A percentile compares a stretch with the other conserved stretches of the same genome.
Evolutionary conservation across 2,329 filamentous ascomycete species (phyloP).

Genomic region (Colletotrichum echinochloae): DNA sequence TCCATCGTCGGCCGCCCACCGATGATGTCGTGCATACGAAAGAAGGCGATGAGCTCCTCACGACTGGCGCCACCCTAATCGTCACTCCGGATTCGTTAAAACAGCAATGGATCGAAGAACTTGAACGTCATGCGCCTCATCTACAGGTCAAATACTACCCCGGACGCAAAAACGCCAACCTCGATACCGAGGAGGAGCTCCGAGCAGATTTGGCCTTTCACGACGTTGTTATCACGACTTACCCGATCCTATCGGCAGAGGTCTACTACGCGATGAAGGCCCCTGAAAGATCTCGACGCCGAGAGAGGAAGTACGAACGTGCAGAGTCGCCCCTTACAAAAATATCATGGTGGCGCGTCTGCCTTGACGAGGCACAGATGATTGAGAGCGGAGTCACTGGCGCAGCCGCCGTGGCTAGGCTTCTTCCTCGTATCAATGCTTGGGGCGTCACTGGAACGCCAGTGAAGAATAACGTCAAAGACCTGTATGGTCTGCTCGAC

Average conservation of each 20-base stretch:
- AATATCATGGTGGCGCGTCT: slow-evolving; percentile 89
- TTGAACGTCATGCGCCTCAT: slow-evolving; percentile 68
- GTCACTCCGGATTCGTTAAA: slow-evolving; percentile 68
- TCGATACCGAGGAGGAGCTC: slow-evolving; percentile 53
- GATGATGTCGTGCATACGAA: slow-evolving; percentile 48
- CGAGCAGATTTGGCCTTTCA: slow-evolving; percentile 60
- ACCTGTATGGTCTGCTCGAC: slow-evolving; percentile 82
- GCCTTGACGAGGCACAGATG: slow-evolving; percentile 87
- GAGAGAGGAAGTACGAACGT: slow-evolving; percentile 73
- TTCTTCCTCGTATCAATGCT: slow-evolving; percentile 85
- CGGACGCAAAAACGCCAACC: slow-evolving; percentile 57
- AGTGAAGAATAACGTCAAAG: slow-evolving; percentile 80
- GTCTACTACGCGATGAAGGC: slow-evolving; percentile 80
- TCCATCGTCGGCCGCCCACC: slow-evolving; percentile 62
- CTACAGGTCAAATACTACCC: slow-evolving; percentile 68
- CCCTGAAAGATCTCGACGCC: slow-evolving; percentile 76
- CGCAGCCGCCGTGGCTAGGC: slow-evolving; percentile 81
- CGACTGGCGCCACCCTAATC: slow-evolving; percentile 70
- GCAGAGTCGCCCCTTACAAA: slow-evolving; percentile 81
- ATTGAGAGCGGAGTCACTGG: slow-evolving; percentile 89
- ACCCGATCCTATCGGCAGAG: slow-evolving; percentile 80
- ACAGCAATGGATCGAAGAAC: slow-evolving; percentile 72
- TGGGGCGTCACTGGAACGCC: slow-evolving; percentile 96
- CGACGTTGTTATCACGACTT: slow-evolving; percentile 74
- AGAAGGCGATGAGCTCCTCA: slow-evolving; percentile 57